Evolutionary conservation across 2,329 filamentous ascomycete genomes (phyloP), one percentile per base, ranked within the genome.

Genomic region (Cladosporium sp.): DNA sequence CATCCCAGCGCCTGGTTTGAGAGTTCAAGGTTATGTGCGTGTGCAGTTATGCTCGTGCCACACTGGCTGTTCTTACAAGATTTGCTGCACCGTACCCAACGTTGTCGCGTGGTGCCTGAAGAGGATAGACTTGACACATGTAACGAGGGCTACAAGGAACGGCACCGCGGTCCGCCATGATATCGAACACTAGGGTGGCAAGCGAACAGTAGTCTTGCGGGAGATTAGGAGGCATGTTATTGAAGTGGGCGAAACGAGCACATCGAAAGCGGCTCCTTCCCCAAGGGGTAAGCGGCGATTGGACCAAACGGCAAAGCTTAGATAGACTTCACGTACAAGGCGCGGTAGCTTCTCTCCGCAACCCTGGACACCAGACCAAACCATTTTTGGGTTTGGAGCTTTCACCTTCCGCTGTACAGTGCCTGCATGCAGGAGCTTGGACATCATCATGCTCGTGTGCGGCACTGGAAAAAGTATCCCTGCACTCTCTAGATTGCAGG

Each of bases 211-310:
- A 22, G 17, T 9, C n/a, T 55, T 25, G 25, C 40, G 40, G 25
- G 43, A 55, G 20, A 45, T 5, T 22, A 47, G n/a, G n/a, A n/a
- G n/a, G n/a, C n/a, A n/a, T n/a, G n/a, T n/a, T 28, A 45, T 34
- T 37, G 40, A 55, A 17, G 51, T 8, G n/a, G 5, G 19, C 20
- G 52, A 45, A 36, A n/a, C 39, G 40, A 45, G 20, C 14, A 34
- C 52, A n/a, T 30, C 40, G 17, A 47, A 19, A 12, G 19, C 52
- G 52, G 52, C 39, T 55, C 39, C 39, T 55, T 55, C 52, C 28
- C 52, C 52, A 55, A 12, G 14, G 15, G 52, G 52, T 20, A 36
- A 36, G 40, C 17, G 40, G 30, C 30, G 25, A 30, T 47, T 28
- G 43, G 15, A 20, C 30, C 7, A 34, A 9, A 34, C 11, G 42